Evolutionary conservation across 2,329 filamentous ascomycete species (phyloP), one percentile per base, ranked within the genome.

Genomic region (Metarhizium sp.): DNA sequence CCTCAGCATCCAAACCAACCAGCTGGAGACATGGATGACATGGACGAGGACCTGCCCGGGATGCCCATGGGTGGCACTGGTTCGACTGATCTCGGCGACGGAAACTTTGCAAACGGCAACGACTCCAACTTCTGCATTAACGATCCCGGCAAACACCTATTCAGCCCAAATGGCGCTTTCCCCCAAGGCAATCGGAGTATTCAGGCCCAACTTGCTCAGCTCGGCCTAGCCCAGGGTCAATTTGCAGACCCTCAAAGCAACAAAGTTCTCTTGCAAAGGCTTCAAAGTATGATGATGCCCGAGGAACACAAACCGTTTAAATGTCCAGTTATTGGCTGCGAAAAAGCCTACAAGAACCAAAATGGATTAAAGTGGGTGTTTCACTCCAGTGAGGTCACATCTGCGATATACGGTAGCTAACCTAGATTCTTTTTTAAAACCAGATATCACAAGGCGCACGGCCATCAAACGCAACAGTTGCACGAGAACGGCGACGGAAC

Each of bases 261-360:
- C 53, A 77, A 79, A 55, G 71, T 75, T 20, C 67, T 82, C n/a
- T 67, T 83, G 45, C 79, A 82, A 60, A 76, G 80, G 51, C 74
- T 82, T 54, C 78, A 79, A 36, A 78, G 75, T n/a, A 75, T 86
- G 68, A 78, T 84, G 71, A 79, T 85, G 57, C 87, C 87, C 16
- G 92, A 97, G 68, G 92, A 99, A 69, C 90, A 95, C 65, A 99
- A 97, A 73, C 94, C 94, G 0, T 99, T 96, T 78, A 89, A 92
- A 69, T 99, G 94, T 66, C 94, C 94, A 1, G 94, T 99, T 52
- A 95, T 99, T 69, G 94, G 94, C 6, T 99, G 94, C 67, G 94
- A 97, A 71, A 99, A 99, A 78, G 92, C 94, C 0, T 99, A 99
- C 76, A 99, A 99, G 79, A 99, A 99, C 71, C 94, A 97, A 70